Conservation (phyloP, 495 filamentous ascomycete genomes). For the Niebla homalea region DNA sequence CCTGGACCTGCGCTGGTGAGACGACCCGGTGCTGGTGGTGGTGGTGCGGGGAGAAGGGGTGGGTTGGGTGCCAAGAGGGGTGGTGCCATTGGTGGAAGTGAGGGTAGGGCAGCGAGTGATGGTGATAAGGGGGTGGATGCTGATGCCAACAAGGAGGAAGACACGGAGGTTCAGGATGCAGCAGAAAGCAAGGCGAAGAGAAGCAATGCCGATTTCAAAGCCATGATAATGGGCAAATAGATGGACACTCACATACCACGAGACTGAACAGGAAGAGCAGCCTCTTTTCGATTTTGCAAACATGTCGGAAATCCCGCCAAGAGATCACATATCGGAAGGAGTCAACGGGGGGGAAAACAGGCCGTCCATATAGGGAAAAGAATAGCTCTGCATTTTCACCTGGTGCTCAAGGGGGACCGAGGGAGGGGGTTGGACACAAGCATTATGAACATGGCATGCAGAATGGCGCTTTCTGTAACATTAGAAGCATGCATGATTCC, state of each 20-base stretch:
- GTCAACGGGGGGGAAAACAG: too few relatives aligned
- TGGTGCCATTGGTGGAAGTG: slow-evolving; percentile 21
- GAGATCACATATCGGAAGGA: too few relatives aligned
- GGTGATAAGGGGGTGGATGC: slow-evolving; percentile 17
- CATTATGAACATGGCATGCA: too few relatives aligned
- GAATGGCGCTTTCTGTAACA: too few relatives aligned
- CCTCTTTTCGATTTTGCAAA: too few relatives aligned
- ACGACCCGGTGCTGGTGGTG: slow-evolving; percentile 41
- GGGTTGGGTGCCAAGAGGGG: slow-evolving; percentile 45
- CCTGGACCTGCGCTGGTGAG: slow-evolving; percentile 39
- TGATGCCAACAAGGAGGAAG: neutral
- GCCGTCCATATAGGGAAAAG: too few relatives aligned
- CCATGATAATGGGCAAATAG: slow-evolving; percentile 43
- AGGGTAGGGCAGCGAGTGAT: slow-evolving; percentile 19
- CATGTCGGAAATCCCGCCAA: too few relatives aligned
- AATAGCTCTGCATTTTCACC: too few relatives aligned
- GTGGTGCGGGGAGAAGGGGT: slow-evolving; percentile 38
- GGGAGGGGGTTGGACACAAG: too few relatives aligned
- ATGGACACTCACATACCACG: neutral
- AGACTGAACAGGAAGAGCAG: too few relatives aligned
- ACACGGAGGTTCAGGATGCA: slow-evolving; percentile 12
- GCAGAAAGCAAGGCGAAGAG: slow-evolving; percentile 33
- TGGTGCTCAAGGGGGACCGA: too few relatives aligned
- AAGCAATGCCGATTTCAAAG: slow-evolving; percentile 81
- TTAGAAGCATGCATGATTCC: too few relatives aligned